A percentile compares a stretch with the other conserved stretches of the same genome.
These are phyloP conservation scores for Acanthochlamys bracteata DNA, from an alignment of 106 monocot species.

Conservation along the genomic window DNA sequence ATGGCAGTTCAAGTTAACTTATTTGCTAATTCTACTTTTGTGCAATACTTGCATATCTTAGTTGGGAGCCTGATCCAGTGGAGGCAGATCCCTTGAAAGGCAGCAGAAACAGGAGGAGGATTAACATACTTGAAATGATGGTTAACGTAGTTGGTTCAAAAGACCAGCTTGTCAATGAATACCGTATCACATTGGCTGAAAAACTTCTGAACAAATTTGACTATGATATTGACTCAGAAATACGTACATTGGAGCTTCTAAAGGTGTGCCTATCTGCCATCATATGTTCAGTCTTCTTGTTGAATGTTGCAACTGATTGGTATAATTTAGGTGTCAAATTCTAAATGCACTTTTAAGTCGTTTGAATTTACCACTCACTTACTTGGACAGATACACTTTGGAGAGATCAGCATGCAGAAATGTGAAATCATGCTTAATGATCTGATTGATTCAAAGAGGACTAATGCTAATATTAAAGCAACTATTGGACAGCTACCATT, in stretches of 20 bases:
- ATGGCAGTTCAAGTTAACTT: neutral
- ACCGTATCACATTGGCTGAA: slow-evolving; percentile 94
- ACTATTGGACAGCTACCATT: slow-evolving; percentile 34
- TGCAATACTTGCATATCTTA: slow-evolving; percentile 34
- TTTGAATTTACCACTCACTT: neutral
- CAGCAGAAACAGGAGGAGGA: slow-evolving; percentile 62
- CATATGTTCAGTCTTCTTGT: neutral
- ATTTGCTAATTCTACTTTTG: neutral
- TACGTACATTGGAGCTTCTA: slow-evolving; percentile 91
- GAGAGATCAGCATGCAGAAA: slow-evolving; percentile 94
- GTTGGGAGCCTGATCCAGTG: slow-evolving; percentile 97
- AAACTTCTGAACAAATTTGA: slow-evolving; percentile 92
- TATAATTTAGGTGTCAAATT: neutral
- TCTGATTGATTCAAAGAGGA: slow-evolving; percentile 95
- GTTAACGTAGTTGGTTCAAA: slow-evolving; percentile 96
- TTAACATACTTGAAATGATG: slow-evolving; percentile 92
- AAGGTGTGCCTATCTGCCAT: slow-evolving; percentile 40
- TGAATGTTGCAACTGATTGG: neutral
- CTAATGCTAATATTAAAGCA: slow-evolving; percentile 90
- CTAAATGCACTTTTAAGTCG: neutral
- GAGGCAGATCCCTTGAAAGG: slow-evolving; percentile 79
- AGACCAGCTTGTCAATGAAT: slow-evolving; percentile 97
- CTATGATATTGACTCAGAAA: slow-evolving; percentile 98
- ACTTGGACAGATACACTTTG: slow-evolving; percentile 88
- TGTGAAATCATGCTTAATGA: slow-evolving; percentile 99